These are phyloP conservation scores for Phytophthora ohioensis DNA, from an alignment of 352 stramenopile species.

Conservation along the genomic window DNA sequence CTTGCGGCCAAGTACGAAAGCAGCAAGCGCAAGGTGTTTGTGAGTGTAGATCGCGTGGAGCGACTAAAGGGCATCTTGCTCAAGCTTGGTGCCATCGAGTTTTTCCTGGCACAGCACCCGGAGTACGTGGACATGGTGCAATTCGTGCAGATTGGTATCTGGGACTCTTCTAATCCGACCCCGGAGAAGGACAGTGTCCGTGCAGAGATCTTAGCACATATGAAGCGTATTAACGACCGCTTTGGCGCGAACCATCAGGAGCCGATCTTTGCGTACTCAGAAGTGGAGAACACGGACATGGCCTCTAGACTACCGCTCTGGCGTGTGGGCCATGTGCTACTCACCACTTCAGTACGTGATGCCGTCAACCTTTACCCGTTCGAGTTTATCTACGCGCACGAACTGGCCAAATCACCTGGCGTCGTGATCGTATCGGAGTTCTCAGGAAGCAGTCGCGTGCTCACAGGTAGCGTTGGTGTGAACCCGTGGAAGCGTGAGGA, in stretches of 20 bases:
- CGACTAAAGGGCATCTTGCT: conserved; percentile 97
- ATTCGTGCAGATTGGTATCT: conserved; percentile 85
- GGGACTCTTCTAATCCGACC: conserved; percentile 77
- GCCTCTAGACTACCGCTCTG: conserved; percentile 76
- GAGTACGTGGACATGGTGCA: conserved; percentile 88
- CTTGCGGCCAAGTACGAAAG: conserved; percentile 64
- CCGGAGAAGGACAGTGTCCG: conserved; percentile 75
- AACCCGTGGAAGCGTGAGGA: conserved; percentile 98
- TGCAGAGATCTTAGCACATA: conserved; percentile 62
- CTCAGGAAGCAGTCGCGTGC: conserved; percentile 95
- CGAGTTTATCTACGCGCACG: conserved; percentile 88
- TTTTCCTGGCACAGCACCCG: conserved; percentile 91
- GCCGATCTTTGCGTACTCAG: conserved; percentile 72
- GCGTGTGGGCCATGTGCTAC: conserved; percentile 73
- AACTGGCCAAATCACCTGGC: conserved; percentile 79
- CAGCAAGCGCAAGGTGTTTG: conserved; percentile 84
- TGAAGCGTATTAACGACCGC: conserved; percentile 78
- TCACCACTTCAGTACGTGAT: conserved; percentile 84
- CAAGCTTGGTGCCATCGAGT: conserved; percentile 97
- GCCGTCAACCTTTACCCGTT: conserved; percentile 89
- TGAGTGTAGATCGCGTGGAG: conserved; percentile 96
- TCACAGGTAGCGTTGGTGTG: conserved; percentile 96
- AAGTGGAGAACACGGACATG: conserved; percentile 87
- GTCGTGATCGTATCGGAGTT: conserved; percentile 98
- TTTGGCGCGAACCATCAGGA: conserved; percentile 53